Evolutionary conservation across 306 rosid genomes (phyloP), one percentile per base, ranked within the genome.

Genomic region (Citrullus amarus): DNA sequence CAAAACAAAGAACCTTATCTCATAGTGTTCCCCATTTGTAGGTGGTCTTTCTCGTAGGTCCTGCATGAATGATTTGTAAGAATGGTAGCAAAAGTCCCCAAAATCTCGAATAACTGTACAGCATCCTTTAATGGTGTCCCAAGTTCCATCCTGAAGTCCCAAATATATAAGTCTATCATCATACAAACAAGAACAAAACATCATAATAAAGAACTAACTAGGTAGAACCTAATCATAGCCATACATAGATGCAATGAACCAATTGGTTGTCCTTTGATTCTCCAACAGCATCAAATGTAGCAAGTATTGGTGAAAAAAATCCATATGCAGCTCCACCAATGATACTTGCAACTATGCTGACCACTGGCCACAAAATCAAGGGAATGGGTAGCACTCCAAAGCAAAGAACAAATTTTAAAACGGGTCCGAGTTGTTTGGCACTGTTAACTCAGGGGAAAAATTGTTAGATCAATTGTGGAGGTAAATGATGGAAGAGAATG

Each of bases 241-340:
- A 83, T 92, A 96, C 99, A 51, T 79, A 83, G 53, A 96, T 86
- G 85, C 97, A 88, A 84, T 87, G 96, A 85, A 62, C 81, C 63
- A 92, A 57, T 55, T 82, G 75, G 74, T 86, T 54, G 8, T 91
- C 85, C 90, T 81, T 96, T 83, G 93, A 97, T 85, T 86, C 99
- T 82, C 92, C 93, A 71, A 92, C 90, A 61, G 96, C 98, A 77
- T 88, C 82, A 86, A 96, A 91, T 65, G 99, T 96, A 73, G 89
- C 91, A 79, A 88, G 80, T 76, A 91, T 82, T 8, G 99, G 98
- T 25, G 93, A 85, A 84, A 91, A 60, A 65, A 83, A 86, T 72
- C 99, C 99, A 79, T 75, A 92, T 20, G 88, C 93, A 15, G 89
- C 93, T 70, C 99, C 99, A 6, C 98, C 96, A 3, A 92, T 71